A percentile compares a stretch with the other conserved stretches of the same genome.
Conservation (phyloP, 352 stramenopile species). For the Globisporangium barbulae region DNA sequence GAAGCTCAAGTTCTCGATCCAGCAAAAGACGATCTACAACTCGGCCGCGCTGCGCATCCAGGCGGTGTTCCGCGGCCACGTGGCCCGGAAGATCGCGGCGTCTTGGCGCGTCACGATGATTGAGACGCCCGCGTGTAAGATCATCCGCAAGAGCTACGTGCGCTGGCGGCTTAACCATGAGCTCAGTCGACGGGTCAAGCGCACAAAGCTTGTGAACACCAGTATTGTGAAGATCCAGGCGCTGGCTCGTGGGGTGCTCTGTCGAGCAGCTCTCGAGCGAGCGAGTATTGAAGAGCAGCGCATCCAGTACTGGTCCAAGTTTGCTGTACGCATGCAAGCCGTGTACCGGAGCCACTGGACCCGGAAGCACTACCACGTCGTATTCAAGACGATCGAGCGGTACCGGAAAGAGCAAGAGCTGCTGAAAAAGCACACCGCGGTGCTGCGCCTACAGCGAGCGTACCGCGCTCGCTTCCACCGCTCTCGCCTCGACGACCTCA, state of each 20-base stretch:
- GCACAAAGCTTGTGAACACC: slow-evolving; percentile 25
- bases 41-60: slow-evolving; percentile 73
- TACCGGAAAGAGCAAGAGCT: slow-evolving; percentile 52
- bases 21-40: slow-evolving; percentile 69
- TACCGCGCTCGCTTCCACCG: slow-evolving; percentile 64
- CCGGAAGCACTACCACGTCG: slow-evolving; percentile 39
- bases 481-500: slow-evolving; percentile 71
- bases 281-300: slow-evolving; percentile 31
- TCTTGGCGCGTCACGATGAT: slow-evolving; percentile 57
- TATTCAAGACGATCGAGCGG: slow-evolving; percentile 61
- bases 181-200: slow-evolving; percentile 30
- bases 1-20: slow-evolving; percentile 65
- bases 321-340: slow-evolving; percentile 53
- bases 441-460: slow-evolving; percentile 41
- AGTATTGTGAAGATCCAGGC: slow-evolving; percentile 58
- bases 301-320: slow-evolving; percentile 32
- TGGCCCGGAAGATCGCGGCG: slow-evolving; percentile 42
- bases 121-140: slow-evolving; percentile 39
- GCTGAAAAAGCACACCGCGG: slow-evolving; percentile 35
- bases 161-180: slow-evolving; percentile 42
- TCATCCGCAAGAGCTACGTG: slow-evolving; percentile 51
- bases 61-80: slow-evolving; percentile 54
- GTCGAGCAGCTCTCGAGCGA: slow-evolving; percentile 30
- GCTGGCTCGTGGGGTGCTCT: slow-evolving; percentile 46
- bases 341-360: slow-evolving; percentile 63